Conservation (phyloP, 139 green algal genomes). For the Tetraselmis chui region DNA sequence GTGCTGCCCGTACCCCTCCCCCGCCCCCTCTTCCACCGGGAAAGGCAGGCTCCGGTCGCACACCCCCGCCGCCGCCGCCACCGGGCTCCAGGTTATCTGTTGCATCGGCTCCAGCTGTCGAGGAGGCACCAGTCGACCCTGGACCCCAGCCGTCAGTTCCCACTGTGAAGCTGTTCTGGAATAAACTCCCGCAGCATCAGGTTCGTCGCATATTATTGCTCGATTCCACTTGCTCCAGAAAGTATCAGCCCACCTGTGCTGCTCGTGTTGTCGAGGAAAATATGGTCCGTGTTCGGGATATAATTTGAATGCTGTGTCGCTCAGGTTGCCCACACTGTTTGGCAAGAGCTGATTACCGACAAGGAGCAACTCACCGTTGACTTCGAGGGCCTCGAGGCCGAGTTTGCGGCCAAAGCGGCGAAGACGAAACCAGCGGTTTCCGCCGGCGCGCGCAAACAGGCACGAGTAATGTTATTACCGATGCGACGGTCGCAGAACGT, state of each 20-base stretch:
- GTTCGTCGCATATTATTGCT: too few relatives aligned
- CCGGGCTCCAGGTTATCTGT: neutral
- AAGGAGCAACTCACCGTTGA: constrained; percentile 14
- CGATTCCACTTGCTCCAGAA: too few relatives aligned
- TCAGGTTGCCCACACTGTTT: constrained; percentile 28
- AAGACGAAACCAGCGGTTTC: neutral
- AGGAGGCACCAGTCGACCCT: neutral
- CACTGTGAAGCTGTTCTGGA: constrained; percentile 37
- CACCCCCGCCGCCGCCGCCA: neutral
- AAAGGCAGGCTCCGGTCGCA: neutral
- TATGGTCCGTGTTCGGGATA: too few relatives aligned
- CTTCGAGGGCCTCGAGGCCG: constrained; percentile 27
- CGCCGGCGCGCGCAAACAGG: neutral
- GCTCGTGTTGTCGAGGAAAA: too few relatives aligned
- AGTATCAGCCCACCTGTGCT: too few relatives aligned
- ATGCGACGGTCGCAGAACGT: constrained; percentile 35
- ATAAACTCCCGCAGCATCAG: constrained; percentile 23
- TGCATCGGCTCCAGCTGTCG: neutral
- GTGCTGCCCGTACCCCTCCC: neutral
- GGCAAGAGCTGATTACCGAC: constrained; percentile 11
- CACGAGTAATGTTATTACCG: constrained; percentile 15
- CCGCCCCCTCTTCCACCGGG: neutral
- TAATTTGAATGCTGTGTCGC: too few relatives aligned
- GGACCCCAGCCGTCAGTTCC: constrained; percentile 1
- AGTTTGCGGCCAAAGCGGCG: constrained; percentile 24